These are phyloP conservation scores for Platanus orientalis DNA, from an alignment of 164 flowering plant genomes.

Conservation along the genomic window DNA sequence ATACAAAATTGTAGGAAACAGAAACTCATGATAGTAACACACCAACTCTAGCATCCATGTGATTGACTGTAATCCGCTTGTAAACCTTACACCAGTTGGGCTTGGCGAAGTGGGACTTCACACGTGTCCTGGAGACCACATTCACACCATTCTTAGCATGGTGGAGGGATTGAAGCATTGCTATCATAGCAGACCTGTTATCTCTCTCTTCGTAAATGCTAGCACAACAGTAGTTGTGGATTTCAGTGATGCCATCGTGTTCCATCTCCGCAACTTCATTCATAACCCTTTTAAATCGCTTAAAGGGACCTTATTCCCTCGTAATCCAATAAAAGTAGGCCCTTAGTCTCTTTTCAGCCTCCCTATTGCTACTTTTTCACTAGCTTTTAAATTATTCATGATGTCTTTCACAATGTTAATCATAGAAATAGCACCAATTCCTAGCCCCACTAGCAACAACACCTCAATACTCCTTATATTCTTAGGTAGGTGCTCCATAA, in stretches of 20 bases:
- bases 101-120: conserved; percentile 59
- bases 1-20: too few species aligned
- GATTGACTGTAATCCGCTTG: conserved; percentile 39
- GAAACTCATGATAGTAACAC: too few species aligned
- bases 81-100: conserved; percentile 61
- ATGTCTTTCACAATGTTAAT: conserved; percentile 88
- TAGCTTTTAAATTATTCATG: conserved; percentile 53
- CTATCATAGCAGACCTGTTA: conserved; percentile 57
- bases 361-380: too few species aligned
- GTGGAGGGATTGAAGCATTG: conserved; percentile 54
- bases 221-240: conserved; percentile 62
- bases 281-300: conserved; percentile 66
- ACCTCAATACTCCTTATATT: conserved; percentile 88
- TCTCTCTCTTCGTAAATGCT: conserved; percentile 66
- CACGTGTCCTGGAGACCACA: conserved; percentile 53
- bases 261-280: conserved; percentile 55
- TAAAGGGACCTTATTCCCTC: conserved; percentile 57
- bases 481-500: conserved; percentile 96
- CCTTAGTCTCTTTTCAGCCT: too few species aligned
- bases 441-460: conserved; percentile 79
- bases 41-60: conserved; percentile 43
- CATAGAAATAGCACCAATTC: conserved; percentile 93
- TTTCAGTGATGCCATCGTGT: conserved; percentile 40
- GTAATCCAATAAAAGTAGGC: conserved; percentile 49
- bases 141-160: conserved; percentile 63